Evolutionary conservation across 768 basidiomycete species (phyloP), one percentile per base, ranked within the genome.

Genomic region (Rhodosporidiobolus sp.): DNA sequence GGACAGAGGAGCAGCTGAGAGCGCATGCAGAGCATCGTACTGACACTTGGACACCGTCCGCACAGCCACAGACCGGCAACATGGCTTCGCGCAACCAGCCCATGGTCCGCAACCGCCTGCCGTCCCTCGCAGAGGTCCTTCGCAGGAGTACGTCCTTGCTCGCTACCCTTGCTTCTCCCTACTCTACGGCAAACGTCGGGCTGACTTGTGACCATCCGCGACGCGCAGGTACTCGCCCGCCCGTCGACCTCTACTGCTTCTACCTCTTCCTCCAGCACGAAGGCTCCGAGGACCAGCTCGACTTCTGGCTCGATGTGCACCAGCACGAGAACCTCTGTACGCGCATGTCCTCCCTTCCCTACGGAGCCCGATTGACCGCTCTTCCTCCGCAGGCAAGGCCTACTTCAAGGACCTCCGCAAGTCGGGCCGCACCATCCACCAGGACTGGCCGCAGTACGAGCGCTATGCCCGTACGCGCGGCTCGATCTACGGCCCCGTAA

Each of bases 401-500:
- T 98, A 98, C 82, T 98, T 99, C 87, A 96, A 97, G 85, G 96
- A 98, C 81, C 88, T 99, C 64, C 89, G 91, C 79, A 94, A 94
- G 83, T 94, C 94, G 0, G 94, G 94, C 5, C 87, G 90, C 35
- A 88, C 90, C 20, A 90, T 99, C 80, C 90, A 90, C 80, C 91
- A 97, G 26, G 96, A 97, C 80, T 99, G 96, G 96, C 96, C 96
- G 10, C 92, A 96, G 81, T 98, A 95, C 79, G 94, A 92, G 88
- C 90, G 93, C 74, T 92, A 93, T 80, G 96, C 96, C 20, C 87
- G 92, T 58, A 85, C 90, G 57, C 84, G 95, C 61, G 96, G 95
- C 8, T 63, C 50, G 9, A 93, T 95, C 67, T 98, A 97, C 78
- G 91, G 72, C 48, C 65, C 48, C 61, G 66, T 72, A 34, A 76